A percentile compares a stretch with the other conserved stretches of the same genome.
Conservation (phyloP, 2,329 filamentous ascomycete species). For the Colletotrichum sp. region DNA sequence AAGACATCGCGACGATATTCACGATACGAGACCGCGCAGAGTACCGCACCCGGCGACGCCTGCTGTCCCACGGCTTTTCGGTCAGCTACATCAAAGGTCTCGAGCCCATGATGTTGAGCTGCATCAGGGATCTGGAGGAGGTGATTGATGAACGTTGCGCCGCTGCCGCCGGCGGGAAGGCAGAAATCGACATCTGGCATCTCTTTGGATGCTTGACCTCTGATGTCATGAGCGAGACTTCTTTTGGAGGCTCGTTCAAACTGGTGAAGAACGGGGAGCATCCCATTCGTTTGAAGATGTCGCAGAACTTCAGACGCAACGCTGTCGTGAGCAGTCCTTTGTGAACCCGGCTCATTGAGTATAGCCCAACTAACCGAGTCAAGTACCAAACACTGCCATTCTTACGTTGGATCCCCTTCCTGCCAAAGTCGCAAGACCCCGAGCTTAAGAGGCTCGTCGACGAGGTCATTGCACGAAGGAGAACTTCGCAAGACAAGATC, state of each 20-base stretch:
- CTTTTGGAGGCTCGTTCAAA: not conserved
- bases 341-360: not conserved
- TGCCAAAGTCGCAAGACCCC: not conserved
- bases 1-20: not conserved
- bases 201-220: not conserved
- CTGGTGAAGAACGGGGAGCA: conserved; percentile 1
- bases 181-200: not conserved
- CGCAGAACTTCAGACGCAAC: not conserved
- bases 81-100: not conserved
- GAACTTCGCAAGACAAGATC: not conserved
- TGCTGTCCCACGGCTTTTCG: not conserved
- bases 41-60: not conserved
- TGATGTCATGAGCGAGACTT: not conserved
- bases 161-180: not conserved
- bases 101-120: not conserved
- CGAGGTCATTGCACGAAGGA: not conserved
- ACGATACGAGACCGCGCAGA: not conserved
- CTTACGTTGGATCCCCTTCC: not conserved
- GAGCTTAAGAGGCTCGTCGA: not conserved
- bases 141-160: not conserved
- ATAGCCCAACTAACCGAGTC: not conserved
- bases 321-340: not conserved
- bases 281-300: not conserved
- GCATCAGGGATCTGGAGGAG: not conserved
- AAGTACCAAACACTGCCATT: conserved; percentile 3